Base-by-base conservation (phyloP, 768 basidiomycete genomes). In the Kwoniella dejecticola region DNA sequence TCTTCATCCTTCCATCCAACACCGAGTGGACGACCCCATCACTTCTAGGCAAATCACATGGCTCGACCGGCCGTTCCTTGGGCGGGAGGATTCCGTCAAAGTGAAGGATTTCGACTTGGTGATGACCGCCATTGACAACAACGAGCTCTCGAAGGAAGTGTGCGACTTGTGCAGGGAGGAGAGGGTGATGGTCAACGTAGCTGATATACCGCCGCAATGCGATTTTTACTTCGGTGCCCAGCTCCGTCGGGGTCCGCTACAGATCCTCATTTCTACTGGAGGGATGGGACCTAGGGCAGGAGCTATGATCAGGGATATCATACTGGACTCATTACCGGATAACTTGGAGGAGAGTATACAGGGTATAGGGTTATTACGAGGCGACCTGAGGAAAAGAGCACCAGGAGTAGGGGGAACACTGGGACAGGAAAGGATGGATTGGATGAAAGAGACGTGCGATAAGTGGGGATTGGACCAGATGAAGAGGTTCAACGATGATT, bases 191-290 rank as follows among this genome's bases (percentile, higher is more conserved):
- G 88, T 95, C 56, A 99, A 99, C 79, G 91, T 92, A 63, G 96
- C 96, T 38, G 95, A 99, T 81, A 89, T 97, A 62, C 96, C 96
- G 2, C 86, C 89, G 44, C 85, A 87, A 42, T 99, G 96, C 82
- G 95, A 99, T 80, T 99, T 99, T 75, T 98, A 94, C 82, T 99
- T 98, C 80, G 96, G 96, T 50, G 89, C 91, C 2, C 90, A 91
- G 77, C 86, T 97, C 62, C 87, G 91, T 29, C 84, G 87, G 62
- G 94, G 95, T 0, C 90, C 94, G 0, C 81, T 99, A 23, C 93
- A 96, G 79, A 86, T 99, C 66, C 89, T 98, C 89, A 87, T 99
- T 52, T 94, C 91, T 17, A 98, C 96, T 3, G 90, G 90, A 63
- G 96, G 96, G 30, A 87, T 89, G 69, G 90, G 91, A 12, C 96